Conservation (phyloP, 768 basidiomycete species). For the Dentipellis fragilis region DNA sequence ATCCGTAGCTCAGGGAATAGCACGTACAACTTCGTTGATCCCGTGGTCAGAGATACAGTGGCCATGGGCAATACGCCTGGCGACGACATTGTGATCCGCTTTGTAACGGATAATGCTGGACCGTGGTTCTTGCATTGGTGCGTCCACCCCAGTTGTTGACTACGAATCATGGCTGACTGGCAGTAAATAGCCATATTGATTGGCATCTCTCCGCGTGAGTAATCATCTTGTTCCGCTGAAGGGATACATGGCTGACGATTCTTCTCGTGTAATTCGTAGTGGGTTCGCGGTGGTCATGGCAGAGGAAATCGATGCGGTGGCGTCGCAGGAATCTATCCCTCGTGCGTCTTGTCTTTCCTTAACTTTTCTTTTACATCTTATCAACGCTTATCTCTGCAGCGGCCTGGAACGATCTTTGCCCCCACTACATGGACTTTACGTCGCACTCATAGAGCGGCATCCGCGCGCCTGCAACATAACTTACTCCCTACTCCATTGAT, state of each 20-base stretch:
- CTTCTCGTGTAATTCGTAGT: background rate
- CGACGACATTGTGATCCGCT: conserved; percentile 17
- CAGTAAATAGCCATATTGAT: conserved; percentile 15
- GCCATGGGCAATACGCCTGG: conserved; percentile 6
- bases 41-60: conserved; percentile 36
- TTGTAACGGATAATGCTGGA: conserved; percentile 22
- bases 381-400: background rate
- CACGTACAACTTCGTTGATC: conserved; percentile 23
- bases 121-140: conserved; percentile 21
- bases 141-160: background rate
- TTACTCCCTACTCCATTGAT: background rate
- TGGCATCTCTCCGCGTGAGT: conserved; percentile 19
- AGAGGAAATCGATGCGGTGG: conserved; percentile 7
- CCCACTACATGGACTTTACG: conserved; percentile 1
- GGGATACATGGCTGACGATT: background rate
- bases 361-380: background rate
- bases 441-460: background rate
- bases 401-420: conserved; percentile 8
- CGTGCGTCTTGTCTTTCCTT: background rate
- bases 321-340: background rate
- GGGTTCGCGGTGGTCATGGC: conserved; percentile 13
- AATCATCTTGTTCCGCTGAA: too few species aligned
- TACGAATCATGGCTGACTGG: background rate
- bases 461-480: background rate
- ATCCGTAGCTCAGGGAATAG: conserved; percentile 11